Evolutionary conservation across 1,284 basidiomycete species (phyloP).

Genomic region (Vanrija pseudolonga): DNA sequence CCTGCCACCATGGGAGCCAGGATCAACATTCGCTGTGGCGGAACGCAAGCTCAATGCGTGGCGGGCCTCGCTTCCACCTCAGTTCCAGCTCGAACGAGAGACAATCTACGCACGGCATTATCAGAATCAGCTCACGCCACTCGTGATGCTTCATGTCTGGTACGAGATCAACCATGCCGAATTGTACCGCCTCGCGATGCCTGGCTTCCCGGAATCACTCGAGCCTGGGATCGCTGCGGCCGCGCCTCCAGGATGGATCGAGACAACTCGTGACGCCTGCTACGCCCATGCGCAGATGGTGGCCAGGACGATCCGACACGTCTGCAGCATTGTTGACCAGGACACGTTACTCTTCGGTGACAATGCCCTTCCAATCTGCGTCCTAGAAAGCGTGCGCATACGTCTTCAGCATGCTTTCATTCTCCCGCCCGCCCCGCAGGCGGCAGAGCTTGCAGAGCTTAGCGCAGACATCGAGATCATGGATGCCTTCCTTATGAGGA

Average conservation of each 20-base stretch:
- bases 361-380: conserved; percentile 17
- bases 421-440: conserved; percentile 5
- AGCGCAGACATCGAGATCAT: conserved; percentile 11
- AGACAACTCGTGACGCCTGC: conserved; percentile 10
- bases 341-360: conserved; percentile 16
- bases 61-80: conserved; percentile 9
- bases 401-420: conserved; percentile 19
- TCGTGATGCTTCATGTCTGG: conserved; percentile 24
- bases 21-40: conserved; percentile 4
- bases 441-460: conserved; percentile 13
- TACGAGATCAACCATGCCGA: conserved; percentile 19
- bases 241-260: conserved; percentile 16
- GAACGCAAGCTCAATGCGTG: conserved; percentile 14
- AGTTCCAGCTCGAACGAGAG: conserved; percentile 17
- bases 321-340: conserved; percentile 13
- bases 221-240: not conserved
- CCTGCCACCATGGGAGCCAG: conserved; percentile 14
- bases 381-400: conserved; percentile 18
- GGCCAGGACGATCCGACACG: conserved; percentile 5
- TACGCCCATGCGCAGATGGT: conserved; percentile 12
- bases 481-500: conserved; percentile 4
- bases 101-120: conserved; percentile 18
- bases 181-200: conserved; percentile 16
- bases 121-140: conserved; percentile 18
- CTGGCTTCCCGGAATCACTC: conserved; percentile 18